These are phyloP conservation scores for Calvatia gigantea DNA, from an alignment of 768 basidiomycete species.

Conservation along the genomic window DNA sequence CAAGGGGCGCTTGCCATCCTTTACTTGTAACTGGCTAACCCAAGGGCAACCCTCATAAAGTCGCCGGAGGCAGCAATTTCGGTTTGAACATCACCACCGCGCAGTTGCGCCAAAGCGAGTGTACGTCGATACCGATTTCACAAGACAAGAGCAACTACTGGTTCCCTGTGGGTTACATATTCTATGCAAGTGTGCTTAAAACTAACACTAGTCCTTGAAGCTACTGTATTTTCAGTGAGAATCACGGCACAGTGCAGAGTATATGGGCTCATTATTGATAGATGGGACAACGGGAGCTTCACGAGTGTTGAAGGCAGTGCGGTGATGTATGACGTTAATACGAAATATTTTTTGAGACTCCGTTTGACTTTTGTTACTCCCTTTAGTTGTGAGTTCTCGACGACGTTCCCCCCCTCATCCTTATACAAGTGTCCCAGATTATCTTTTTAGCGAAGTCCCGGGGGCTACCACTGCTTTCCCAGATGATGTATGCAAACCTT, in stretches of 20 bases:
- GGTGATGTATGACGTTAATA: conserved; percentile 27
- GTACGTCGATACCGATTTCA: conserved; percentile 33
- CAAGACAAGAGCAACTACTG: conserved; percentile 37
- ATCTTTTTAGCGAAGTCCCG: conserved; percentile 30
- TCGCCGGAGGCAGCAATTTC: conserved; percentile 37
- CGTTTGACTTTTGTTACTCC: background rate
- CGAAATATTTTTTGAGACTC: background rate
- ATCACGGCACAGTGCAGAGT: background rate
- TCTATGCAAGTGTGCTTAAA: background rate
- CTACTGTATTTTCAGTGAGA: conserved; percentile 31
- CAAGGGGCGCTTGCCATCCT: background rate
- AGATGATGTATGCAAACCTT: conserved; percentile 27
- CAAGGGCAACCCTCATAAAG: conserved; percentile 18
- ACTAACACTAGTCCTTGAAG: conserved; percentile 14
- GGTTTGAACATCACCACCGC: conserved; percentile 25
- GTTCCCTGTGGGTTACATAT: conserved; percentile 18
- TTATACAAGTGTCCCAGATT: conserved; percentile 23
- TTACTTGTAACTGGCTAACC: background rate
- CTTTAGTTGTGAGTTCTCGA: background rate
- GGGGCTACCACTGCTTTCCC: conserved; percentile 35
- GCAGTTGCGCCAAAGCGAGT: conserved; percentile 29
- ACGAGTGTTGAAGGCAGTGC: conserved; percentile 31
- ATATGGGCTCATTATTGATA: conserved; percentile 7
- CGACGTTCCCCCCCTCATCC: background rate
- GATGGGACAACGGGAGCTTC: conserved; percentile 35